Conservation (phyloP, 2,329 filamentous ascomycete species). For the Penicillium sp. region DNA sequence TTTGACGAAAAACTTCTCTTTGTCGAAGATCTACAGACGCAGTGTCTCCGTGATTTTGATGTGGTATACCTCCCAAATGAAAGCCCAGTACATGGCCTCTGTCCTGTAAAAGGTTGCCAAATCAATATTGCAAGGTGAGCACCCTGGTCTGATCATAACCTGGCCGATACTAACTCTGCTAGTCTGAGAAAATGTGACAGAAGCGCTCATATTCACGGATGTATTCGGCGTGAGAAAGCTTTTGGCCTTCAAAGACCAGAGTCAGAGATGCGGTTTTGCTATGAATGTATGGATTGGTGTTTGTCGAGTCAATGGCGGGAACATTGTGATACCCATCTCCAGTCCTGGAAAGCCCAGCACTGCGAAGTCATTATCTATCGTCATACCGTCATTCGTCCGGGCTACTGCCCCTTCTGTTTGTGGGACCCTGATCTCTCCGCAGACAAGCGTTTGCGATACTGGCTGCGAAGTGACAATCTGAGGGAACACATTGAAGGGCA, state of each 20-base stretch:
- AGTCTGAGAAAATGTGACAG: slow-evolving; percentile 8
- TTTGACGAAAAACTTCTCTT: slow-evolving; percentile 16
- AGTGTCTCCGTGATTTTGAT: slow-evolving; percentile 11
- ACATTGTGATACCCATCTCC: slow-evolving; percentile 7
- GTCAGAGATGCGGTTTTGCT: slow-evolving; percentile 8
- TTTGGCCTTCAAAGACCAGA: neutral
- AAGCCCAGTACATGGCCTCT: slow-evolving; percentile 8
- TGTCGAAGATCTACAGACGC: slow-evolving; percentile 4
- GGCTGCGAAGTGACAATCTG: slow-evolving; percentile 1
- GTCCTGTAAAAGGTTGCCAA: slow-evolving; percentile 7
- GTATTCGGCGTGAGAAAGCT: slow-evolving; percentile 3
- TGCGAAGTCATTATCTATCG: slow-evolving; percentile 13
- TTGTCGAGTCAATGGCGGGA: neutral
- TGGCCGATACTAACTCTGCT: neutral
- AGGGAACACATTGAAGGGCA: slow-evolving; percentile 6
- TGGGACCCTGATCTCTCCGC: neutral
- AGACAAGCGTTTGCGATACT: slow-evolving; percentile 2
- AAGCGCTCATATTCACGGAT: slow-evolving; percentile 11
- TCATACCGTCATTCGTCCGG: neutral
- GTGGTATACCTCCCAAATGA: slow-evolving; percentile 15
- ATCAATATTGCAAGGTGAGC: slow-evolving; percentile 10
- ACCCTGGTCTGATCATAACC: neutral
- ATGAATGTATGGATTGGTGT: slow-evolving; percentile 11
- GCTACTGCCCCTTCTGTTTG: slow-evolving; percentile 7
- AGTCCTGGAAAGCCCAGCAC: slow-evolving; percentile 8